phyloP scores from a whole-genome alignment of 2,329 filamentous ascomycete genomes.

The Talaromyces sp. region DNA sequence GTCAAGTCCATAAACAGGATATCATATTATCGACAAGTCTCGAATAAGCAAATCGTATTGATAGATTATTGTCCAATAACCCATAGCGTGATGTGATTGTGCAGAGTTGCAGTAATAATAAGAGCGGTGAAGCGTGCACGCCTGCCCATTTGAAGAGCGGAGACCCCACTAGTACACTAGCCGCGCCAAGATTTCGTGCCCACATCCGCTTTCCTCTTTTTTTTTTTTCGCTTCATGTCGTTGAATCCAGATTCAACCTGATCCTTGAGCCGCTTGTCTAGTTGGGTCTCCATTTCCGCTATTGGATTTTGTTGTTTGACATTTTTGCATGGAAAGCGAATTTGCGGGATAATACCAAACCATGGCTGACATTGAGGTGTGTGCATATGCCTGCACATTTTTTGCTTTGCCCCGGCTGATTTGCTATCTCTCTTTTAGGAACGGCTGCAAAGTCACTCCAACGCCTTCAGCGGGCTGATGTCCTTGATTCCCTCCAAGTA shows the following conservation, averaged over 20 bases:
- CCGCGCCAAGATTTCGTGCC: conserved; percentile 35
- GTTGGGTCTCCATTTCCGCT: neutral
- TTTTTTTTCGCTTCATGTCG: conserved; percentile 22
- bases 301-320: neutral
- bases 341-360: neutral
- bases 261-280: conserved; percentile 2
- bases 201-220: conserved; percentile 35
- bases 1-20: too few species aligned
- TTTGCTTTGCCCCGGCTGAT: conserved; percentile 11
- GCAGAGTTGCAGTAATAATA: neutral
- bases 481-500: conserved; percentile 85
- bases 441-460: conserved; percentile 51
- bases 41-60: neutral
- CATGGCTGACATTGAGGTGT: conserved; percentile 39
- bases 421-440: conserved; percentile 32
- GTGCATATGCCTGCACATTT: conserved; percentile 14
- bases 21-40: too few species aligned
- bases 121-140: neutral
- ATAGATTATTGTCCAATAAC: neutral
- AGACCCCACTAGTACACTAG: neutral
- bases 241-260: neutral
- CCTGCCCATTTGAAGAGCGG: neutral
- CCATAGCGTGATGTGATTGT: neutral
- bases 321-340: conserved; percentile 3
- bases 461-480: conserved; percentile 81